Evolutionary conservation across 225 moss, liverwort and hornwort species (phyloP), one percentile per base, ranked within the genome.

Genomic region (Polytrichum formosum): DNA sequence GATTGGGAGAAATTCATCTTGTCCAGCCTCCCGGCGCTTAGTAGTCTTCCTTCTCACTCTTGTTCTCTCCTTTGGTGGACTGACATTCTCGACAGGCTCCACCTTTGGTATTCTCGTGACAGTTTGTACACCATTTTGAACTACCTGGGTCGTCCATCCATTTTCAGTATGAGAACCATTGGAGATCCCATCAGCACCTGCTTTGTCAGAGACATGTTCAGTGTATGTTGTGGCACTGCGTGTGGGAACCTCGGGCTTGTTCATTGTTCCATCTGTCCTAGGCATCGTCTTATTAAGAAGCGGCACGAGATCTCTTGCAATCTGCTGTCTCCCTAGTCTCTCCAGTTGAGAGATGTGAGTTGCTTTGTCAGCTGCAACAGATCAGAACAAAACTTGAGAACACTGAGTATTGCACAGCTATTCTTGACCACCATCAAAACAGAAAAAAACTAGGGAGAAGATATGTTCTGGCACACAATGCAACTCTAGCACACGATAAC

Each of bases 11-110:
- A 80, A 72, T 16, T 84, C 84, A 53, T 80, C 80, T 72, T 73
- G 77, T 69, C 72, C 80, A 20, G 53, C 53, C 46, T 77, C 84
- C 20, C 84, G 69, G 33, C 80, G 80, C n/a, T 71, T 65, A 46
- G 84, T 84, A 56, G 84, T 80, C 77, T 84, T 84, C 53, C 84
- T 77, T 62, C 72, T 77, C 61, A 72, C 76, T 56, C 69, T 75
- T 58, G 71, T 84, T 31, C 65, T 64, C 68, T 77, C 77, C 61
- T 69, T 72, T 28, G 69, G 72, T 10, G 56, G 72, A 65, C 66
- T 63, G 22, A 69, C 66, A 46, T 77, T 65, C 74, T 65, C 77
- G 62, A 75, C 64, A 26, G 77, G 74, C 69, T 84, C 84, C 65
- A 23, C 6, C 69, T 84, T 84, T 55, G 80, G 84, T 53, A 66